Evolutionary conservation across 108 stramenopile genomes (phyloP).

Genomic region (Heterococcus sp.): DNA sequence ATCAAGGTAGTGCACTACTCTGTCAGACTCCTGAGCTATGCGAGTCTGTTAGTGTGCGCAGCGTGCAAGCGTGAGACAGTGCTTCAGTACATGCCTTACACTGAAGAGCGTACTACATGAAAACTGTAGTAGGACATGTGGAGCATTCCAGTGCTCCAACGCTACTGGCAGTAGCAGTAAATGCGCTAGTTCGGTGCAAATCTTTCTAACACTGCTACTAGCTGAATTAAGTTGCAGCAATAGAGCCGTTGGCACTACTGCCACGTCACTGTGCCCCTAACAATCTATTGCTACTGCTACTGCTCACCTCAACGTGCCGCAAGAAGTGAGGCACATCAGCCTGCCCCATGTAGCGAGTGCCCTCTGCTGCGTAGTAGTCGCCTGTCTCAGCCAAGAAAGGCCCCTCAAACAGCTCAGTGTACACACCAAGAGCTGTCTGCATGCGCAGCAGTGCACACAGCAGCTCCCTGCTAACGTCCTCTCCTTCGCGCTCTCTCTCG

Average conservation of each 20-base stretch:
- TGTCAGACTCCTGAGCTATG: slow-evolving; percentile 33
- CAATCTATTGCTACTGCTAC: too few species aligned
- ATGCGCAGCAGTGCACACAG: slow-evolving; percentile 7
- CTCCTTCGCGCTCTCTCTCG: slow-evolving; percentile 49
- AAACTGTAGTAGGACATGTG: too few species aligned
- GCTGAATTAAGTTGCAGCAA: too few species aligned
- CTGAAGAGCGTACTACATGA: too few species aligned
- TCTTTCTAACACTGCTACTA: too few species aligned
- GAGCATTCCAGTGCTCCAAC: too few species aligned
- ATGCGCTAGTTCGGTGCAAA: too few species aligned
- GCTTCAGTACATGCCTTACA: too few species aligned
- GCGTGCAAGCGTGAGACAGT: too few species aligned
- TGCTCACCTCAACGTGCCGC: slow-evolving; percentile 45
- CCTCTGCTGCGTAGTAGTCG: slow-evolving; percentile 51
- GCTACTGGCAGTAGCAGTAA: too few species aligned
- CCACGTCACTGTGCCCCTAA: too few species aligned
- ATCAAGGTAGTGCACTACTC: slow-evolving; percentile 49
- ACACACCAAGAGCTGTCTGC: slow-evolving; percentile 9
- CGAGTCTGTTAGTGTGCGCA: background rate
- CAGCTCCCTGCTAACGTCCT: slow-evolving; percentile 42
- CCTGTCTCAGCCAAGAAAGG: slow-evolving; percentile 46
- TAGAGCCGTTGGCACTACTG: too few species aligned
- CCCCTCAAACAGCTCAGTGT: slow-evolving; percentile 43
- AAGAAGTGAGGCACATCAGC: slow-evolving; percentile 52
- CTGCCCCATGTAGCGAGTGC: slow-evolving; percentile 30